These are phyloP conservation scores for Chrysoporthe austroafricana DNA, from an alignment of 2,329 filamentous ascomycete species.

Conservation along the genomic window DNA sequence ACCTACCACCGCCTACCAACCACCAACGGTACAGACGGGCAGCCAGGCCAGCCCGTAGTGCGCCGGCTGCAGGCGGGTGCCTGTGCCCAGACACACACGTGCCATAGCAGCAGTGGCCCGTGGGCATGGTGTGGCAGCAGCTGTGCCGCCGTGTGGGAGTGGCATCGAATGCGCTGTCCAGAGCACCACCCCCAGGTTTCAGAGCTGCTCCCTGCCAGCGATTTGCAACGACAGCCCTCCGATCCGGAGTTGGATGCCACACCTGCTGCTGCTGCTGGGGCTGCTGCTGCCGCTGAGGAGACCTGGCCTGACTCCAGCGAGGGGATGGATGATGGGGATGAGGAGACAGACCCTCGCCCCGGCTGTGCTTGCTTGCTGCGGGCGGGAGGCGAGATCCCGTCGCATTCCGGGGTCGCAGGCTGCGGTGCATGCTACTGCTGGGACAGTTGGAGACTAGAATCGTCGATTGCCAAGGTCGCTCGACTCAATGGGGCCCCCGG, in stretches of 20 bases:
- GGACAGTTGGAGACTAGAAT: conserved; percentile 4
- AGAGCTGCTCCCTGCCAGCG: background rate
- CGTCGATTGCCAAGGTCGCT: background rate
- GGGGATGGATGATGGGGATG: background rate
- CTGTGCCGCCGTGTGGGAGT: background rate
- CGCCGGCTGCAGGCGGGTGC: background rate
- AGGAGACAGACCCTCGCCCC: background rate
- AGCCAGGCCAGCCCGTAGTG: background rate
- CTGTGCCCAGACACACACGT: conserved; percentile 4
- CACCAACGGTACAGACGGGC: background rate
- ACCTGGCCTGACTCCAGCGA: background rate
- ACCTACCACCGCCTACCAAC: background rate
- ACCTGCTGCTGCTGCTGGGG: background rate
- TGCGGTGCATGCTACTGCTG: background rate
- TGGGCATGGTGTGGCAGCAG: background rate
- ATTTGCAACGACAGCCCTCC: background rate
- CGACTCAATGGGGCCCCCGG: background rate
- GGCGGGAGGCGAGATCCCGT: background rate
- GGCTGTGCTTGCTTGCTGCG: conserved; percentile 7
- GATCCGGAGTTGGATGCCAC: background rate
- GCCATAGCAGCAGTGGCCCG: background rate
- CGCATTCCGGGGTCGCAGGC: conserved; percentile 1
- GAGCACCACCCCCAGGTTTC: background rate
- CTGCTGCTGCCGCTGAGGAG: no score
- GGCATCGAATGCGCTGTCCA: background rate